Conservation (phyloP, 352 stramenopile genomes). For the Globisporangium emineosum region DNA sequence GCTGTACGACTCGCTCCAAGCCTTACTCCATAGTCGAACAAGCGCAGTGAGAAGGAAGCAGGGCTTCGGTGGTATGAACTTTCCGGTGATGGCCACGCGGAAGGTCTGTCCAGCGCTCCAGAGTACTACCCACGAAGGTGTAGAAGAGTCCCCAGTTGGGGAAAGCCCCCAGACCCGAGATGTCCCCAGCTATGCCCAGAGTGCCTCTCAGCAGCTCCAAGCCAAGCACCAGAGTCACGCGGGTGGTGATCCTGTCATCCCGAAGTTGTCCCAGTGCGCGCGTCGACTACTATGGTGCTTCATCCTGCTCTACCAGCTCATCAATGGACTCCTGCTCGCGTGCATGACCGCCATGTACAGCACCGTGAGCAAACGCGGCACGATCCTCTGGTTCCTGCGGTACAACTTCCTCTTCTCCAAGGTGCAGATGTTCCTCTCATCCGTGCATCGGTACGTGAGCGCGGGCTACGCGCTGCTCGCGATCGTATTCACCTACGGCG, state of each 20-base stretch:
- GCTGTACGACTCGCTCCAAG: not conserved
- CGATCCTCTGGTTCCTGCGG: constrained; percentile 18
- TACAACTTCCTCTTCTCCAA: constrained; percentile 24
- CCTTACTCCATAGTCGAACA: not conserved
- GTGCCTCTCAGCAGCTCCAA: not conserved
- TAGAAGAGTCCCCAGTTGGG: no score
- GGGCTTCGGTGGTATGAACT: not conserved
- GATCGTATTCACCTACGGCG: constrained; percentile 10
- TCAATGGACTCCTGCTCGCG: constrained; percentile 10
- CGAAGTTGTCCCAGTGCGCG: not conserved
- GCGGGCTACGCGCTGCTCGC: constrained; percentile 4
- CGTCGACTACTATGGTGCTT: constrained; percentile 8
- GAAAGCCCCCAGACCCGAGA: not conserved
- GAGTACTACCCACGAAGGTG: not conserved
- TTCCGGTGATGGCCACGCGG: not conserved
- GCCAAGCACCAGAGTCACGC: not conserved
- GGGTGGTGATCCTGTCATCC: not conserved
- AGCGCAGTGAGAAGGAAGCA: not conserved
- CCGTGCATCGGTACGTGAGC: constrained; percentile 9
- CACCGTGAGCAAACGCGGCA: not conserved
- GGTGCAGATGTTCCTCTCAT: constrained; percentile 8
- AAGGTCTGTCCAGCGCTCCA: not conserved
- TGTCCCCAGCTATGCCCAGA: not conserved
- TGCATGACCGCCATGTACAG: constrained; percentile 13
- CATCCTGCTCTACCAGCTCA: constrained; percentile 14